Conservation (phyloP, 768 basidiomycete genomes). For the Clavulina sp. region DNA sequence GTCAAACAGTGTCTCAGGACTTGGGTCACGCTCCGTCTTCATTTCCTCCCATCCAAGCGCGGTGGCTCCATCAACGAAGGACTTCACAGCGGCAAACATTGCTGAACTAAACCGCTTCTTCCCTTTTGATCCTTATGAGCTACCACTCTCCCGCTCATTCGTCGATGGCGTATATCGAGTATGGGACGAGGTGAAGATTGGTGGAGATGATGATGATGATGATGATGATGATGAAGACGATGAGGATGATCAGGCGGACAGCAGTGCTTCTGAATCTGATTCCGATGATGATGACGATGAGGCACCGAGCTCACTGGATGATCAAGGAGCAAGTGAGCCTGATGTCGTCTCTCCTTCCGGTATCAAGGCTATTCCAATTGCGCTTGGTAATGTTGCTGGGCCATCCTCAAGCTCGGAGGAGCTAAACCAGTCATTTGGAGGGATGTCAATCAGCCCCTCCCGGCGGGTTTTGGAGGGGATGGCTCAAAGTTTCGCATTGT, state of each 20-base stretch:
- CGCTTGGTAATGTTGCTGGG: neutral
- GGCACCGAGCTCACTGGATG: slow-evolving; percentile 17
- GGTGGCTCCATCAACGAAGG: too few species aligned
- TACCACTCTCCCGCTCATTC: slow-evolving; percentile 58
- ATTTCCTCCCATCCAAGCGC: too few species aligned
- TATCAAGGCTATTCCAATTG: neutral
- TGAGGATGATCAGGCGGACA: slow-evolving; percentile 14
- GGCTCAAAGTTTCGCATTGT: too few species aligned
- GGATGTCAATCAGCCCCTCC: slow-evolving; percentile 69
- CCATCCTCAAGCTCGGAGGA: slow-evolving; percentile 26
- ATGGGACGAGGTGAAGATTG: slow-evolving; percentile 68
- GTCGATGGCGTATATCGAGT: slow-evolving; percentile 78
- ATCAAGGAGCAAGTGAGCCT: slow-evolving; percentile 8
- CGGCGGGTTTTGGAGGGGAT: too few species aligned
- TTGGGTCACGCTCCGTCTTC: too few species aligned
- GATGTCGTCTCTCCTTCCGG: slow-evolving; percentile 14
- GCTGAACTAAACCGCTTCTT: slow-evolving; percentile 85
- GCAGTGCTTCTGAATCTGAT: slow-evolving; percentile 12
- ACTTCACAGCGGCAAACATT: slow-evolving; percentile 1
- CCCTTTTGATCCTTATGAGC: slow-evolving; percentile 93
- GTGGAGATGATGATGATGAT: slow-evolving; percentile 47
- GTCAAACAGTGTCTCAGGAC: too few species aligned
- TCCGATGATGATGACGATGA: slow-evolving; percentile 15
- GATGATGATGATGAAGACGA: slow-evolving; percentile 24
- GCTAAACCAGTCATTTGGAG: slow-evolving; percentile 50